Percentiles rank a stretch among this genome's conserved stretches.
Conservation (phyloP, 495 filamentous ascomycete genomes). For the Platismatia glauca region DNA sequence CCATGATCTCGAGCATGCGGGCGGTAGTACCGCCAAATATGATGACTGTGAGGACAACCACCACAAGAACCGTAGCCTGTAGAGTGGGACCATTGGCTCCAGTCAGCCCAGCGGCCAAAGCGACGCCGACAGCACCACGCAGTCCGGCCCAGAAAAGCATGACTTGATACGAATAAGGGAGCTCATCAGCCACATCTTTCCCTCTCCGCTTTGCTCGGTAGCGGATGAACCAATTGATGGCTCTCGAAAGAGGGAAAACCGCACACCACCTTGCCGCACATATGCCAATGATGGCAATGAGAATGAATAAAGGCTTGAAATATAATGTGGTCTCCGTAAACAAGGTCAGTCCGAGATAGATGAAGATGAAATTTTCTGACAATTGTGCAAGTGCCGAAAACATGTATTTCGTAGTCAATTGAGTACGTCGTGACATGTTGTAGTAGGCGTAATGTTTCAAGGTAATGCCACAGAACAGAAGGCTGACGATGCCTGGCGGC, state of each 20-base stretch:
- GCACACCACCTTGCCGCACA: constrained; percentile 85
- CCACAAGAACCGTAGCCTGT: constrained; percentile 87
- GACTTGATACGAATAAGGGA: constrained; percentile 86
- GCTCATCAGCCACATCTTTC: constrained; percentile 72
- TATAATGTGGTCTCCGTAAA: constrained; percentile 82
- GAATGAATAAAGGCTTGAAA: constrained; percentile 92
- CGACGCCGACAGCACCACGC: constrained; percentile 92
- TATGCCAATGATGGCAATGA: constrained; percentile 83
- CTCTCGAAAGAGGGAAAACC: constrained; percentile 82
- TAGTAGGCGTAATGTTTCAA: constrained; percentile 99
- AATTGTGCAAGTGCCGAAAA: constrained; percentile 92
- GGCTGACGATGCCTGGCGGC: constrained; percentile 76
- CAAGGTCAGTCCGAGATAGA: constrained; percentile 88
- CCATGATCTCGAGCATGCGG: constrained; percentile 95
- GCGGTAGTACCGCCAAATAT: constrained; percentile 97
- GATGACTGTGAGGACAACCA: constrained; percentile 95
- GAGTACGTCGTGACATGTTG: constrained; percentile 97
- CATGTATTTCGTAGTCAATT: constrained; percentile 95
- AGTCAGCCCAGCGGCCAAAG: constrained; percentile 78
- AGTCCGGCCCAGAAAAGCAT: constrained; percentile 99
- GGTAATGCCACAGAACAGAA: constrained; percentile 95
- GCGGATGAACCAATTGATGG: constrained; percentile 89
- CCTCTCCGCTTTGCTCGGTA: constrained; percentile 78
- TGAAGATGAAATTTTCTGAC: constrained; percentile 99
- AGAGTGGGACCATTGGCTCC: constrained; percentile 71